Percentiles rank a stretch among this genome's conserved stretches.
Conservation (phyloP, 2,329 filamentous ascomycete genomes). For the Phialophora tarda region DNA sequence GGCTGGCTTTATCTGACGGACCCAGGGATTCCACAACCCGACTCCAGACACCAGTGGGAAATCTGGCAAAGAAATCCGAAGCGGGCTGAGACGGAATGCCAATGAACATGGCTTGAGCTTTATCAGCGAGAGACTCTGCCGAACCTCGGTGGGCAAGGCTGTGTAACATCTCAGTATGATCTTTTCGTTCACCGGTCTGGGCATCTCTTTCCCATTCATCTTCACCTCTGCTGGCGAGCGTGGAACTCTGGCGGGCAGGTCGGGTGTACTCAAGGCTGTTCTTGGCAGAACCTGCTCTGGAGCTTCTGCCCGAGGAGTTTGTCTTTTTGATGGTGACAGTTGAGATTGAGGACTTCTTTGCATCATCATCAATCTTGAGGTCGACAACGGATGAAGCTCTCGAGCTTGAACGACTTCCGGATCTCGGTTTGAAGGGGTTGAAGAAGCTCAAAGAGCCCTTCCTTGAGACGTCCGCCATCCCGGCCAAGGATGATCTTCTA, state of each 20-base stretch:
- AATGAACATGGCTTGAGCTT: slow-evolving; percentile 20
- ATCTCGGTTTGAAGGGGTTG: slow-evolving; percentile 31
- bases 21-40: slow-evolving; percentile 50
- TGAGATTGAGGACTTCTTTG: slow-evolving; percentile 10
- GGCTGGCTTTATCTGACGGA: slow-evolving; percentile 55
- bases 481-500: slow-evolving; percentile 1
- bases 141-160: slow-evolving; percentile 35
- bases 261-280: slow-evolving; percentile 22
- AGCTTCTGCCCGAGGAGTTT: slow-evolving; percentile 12
- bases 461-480: slow-evolving; percentile 27
- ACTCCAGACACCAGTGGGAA: slow-evolving; percentile 56
- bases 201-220: slow-evolving; percentile 36
- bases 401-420: slow-evolving; percentile 24
- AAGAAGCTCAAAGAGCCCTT: slow-evolving; percentile 33
- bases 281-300: slow-evolving; percentile 18
- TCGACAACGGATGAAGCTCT: slow-evolving; percentile 27
- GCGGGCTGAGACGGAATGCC: slow-evolving; percentile 27
- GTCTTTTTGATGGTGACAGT: slow-evolving; percentile 25
- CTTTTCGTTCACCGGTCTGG: slow-evolving; percentile 39
- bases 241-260: slow-evolving; percentile 19
- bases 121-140: slow-evolving; percentile 28
- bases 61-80: slow-evolving; percentile 48
- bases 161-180: slow-evolving; percentile 40
- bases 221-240: slow-evolving; percentile 20
- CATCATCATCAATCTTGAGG: slow-evolving; percentile 19